Evolutionary conservation across 1,284 basidiomycete genomes (phyloP).

Genomic region (Malassezia nana): DNA sequence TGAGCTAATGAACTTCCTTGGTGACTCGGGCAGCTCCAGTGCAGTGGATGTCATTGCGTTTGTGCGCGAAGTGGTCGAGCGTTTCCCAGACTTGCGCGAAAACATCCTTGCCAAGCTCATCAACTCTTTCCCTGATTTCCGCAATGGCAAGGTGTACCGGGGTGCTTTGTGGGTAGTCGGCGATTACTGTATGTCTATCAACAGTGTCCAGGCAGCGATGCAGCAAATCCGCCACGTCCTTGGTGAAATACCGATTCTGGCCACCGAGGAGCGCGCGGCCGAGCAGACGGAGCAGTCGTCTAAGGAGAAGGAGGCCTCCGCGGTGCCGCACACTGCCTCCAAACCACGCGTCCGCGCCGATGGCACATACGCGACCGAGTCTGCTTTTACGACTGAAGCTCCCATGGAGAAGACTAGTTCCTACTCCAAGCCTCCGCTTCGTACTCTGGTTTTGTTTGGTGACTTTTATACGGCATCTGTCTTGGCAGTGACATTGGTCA

Average conservation of each 20-base stretch:
- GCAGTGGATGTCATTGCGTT: slow-evolving; percentile 93
- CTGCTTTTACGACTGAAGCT: slow-evolving; percentile 67
- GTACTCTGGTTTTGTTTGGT: slow-evolving; percentile 83
- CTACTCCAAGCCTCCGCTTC: slow-evolving; percentile 77
- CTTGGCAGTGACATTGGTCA: slow-evolving; percentile 76
- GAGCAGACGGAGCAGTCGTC: slow-evolving; percentile 40
- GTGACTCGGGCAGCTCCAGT: slow-evolving; percentile 87
- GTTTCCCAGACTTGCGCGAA: slow-evolving; percentile 78
- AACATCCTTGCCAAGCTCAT: slow-evolving; percentile 80
- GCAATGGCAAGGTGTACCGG: slow-evolving; percentile 93
- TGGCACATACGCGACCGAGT: slow-evolving; percentile 96
- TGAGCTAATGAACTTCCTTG: slow-evolving; percentile 95
- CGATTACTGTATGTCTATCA: slow-evolving; percentile 59
- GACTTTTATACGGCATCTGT: slow-evolving; percentile 96
- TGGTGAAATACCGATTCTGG: slow-evolving; percentile 91
- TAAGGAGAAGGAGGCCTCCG: slow-evolving; percentile 18
- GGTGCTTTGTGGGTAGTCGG: slow-evolving; percentile 96
- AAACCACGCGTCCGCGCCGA: slow-evolving; percentile 71
- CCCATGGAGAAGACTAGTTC: slow-evolving; percentile 64
- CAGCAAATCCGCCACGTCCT: slow-evolving; percentile 74
- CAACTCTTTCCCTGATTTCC: slow-evolving; percentile 74
- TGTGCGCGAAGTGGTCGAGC: slow-evolving; percentile 93
- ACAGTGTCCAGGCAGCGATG: slow-evolving; percentile 54
- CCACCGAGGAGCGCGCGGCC: slow-evolving; percentile 51
- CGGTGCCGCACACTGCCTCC: slow-evolving; percentile 50